Conservation (phyloP, 75 land plant genomes). For the Cryptomeria japonica region DNA sequence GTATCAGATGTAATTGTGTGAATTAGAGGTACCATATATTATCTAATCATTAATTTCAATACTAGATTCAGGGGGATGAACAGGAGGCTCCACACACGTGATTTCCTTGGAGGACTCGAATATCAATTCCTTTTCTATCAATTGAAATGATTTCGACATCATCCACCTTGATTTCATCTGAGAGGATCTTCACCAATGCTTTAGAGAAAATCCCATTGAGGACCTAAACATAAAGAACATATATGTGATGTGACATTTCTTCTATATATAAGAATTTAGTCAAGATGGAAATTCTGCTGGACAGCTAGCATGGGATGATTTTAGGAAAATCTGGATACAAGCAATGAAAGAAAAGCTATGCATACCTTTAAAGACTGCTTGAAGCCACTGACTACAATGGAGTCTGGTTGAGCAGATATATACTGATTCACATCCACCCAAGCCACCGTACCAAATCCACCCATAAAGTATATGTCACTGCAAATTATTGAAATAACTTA, state of each 20-base stretch:
- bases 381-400: slow-evolving; percentile 11
- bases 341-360: background rate
- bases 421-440: slow-evolving; percentile 27
- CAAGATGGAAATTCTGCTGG: too few species aligned
- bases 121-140: slow-evolving; percentile 17
- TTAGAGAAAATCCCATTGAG: slow-evolving; percentile 19
- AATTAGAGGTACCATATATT: too few species aligned
- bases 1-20: too few species aligned
- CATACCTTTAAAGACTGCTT: slow-evolving; percentile 12
- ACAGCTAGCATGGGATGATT: too few species aligned
- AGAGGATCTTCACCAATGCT: slow-evolving; percentile 9
- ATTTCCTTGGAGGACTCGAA: slow-evolving; percentile 10
- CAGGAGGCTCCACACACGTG: background rate
- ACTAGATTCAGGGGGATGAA: background rate
- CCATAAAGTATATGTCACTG: slow-evolving; percentile 31
- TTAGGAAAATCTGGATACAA: background rate
- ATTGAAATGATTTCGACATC: slow-evolving; percentile 14
- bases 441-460: slow-evolving; percentile 32
- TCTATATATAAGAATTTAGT: too few species aligned
- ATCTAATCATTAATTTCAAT: background rate
- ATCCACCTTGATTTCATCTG: slow-evolving; percentile 9
- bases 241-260: background rate
- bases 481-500: background rate
- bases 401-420: slow-evolving; percentile 12
- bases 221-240: background rate